Evolutionary conservation across 306 rosid species (phyloP).

Genomic region (Dryas drummondii): DNA sequence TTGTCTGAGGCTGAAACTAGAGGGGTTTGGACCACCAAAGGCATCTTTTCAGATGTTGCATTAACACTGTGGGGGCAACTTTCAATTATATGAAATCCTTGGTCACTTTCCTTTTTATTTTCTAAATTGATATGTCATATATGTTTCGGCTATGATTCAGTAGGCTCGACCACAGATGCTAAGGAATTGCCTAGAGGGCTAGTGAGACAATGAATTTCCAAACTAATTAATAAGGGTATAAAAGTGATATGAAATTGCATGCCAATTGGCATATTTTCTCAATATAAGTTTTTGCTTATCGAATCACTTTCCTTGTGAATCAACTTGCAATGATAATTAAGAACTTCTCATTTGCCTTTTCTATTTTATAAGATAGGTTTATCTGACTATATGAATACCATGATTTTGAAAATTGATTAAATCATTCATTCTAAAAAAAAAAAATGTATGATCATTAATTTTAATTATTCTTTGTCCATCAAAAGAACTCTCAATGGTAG

Average conservation of each 20-base stretch:
- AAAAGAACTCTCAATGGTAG: too few species aligned
- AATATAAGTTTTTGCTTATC: too few species aligned
- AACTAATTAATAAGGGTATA: not conserved
- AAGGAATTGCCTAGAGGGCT: not conserved
- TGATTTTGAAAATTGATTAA: too few species aligned
- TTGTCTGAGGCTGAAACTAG: conserved; percentile 46
- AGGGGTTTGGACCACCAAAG: conserved; percentile 56
- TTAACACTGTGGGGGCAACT: conserved; percentile 45
- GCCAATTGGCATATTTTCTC: not conserved
- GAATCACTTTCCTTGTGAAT: too few species aligned
- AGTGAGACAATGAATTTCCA: not conserved
- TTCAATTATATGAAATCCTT: conserved; percentile 27
- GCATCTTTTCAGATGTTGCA: conserved; percentile 65
- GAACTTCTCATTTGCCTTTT: too few species aligned
- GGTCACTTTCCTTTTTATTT: conserved; percentile 20
- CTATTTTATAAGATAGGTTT: too few species aligned
- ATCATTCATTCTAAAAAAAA: too few species aligned
- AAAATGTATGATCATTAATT: too few species aligned
- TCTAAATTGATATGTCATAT: conserved; percentile 15
- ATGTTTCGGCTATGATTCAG: not conserved
- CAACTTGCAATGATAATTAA: too few species aligned
- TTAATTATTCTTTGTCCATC: too few species aligned
- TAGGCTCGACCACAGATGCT: not conserved
- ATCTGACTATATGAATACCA: too few species aligned
- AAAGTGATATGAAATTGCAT: not conserved